A percentile compares a stretch with the other conserved stretches of the same genome.
Conservation (phyloP, 1,284 basidiomycete genomes). For the Schizophyllum commune region DNA sequence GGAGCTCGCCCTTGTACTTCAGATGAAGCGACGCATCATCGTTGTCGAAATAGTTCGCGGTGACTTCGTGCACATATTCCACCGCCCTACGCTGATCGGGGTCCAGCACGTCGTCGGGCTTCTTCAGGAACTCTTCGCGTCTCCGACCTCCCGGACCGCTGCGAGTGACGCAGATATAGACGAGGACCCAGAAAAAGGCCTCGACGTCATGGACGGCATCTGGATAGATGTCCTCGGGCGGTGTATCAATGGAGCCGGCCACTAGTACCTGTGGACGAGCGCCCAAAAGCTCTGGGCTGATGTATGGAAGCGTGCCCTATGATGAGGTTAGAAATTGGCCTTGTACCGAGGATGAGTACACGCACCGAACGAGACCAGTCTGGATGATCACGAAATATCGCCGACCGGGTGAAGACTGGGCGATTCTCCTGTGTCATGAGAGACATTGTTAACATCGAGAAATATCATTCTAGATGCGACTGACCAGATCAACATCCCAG, state of each 20-base stretch:
- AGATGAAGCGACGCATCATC: background rate
- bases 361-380: background rate
- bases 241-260: background rate
- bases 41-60: background rate
- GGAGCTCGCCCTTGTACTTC: background rate
- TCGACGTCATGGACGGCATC: background rate
- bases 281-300: background rate
- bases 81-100: no score
- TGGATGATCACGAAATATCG: background rate
- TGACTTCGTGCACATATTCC: no score
- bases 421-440: no score
- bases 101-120: no score
- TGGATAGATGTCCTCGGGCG: background rate
- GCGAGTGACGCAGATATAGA: background rate
- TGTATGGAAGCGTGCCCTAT: background rate
- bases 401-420: no score
- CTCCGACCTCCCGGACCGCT: no score
- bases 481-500: no score
- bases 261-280: background rate
- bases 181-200: background rate
- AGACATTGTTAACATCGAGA: no score
- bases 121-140: background rate
- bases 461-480: no score
- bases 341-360: background rate
- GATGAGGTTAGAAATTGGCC: background rate